Percentiles rank a stretch among this genome's conserved stretches.
phyloP scores from a whole-genome alignment of 345 rosid species.

The Moricandia arvensis region DNA sequence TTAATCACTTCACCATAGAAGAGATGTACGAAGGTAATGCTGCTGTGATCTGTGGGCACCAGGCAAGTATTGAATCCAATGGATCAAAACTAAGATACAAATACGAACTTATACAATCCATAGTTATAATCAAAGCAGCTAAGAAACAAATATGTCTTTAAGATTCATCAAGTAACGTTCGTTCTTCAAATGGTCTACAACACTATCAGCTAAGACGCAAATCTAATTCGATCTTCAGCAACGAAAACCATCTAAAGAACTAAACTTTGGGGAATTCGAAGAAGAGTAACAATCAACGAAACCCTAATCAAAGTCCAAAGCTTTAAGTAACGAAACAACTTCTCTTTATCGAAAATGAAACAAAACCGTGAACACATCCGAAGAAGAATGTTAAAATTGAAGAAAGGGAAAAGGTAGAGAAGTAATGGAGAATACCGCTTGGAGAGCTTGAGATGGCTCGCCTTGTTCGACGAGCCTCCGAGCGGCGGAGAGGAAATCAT shows the following conservation, averaged over 20 bases:
- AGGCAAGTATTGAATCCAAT: not conserved
- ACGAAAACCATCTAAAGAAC: not conserved
- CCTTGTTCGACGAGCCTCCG: constrained; percentile 74
- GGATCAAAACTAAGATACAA: not conserved
- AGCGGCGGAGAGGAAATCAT: constrained; percentile 65
- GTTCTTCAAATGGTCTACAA: not conserved
- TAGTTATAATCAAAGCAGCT: not conserved
- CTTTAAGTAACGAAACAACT: not conserved
- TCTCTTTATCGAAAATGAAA: not conserved
- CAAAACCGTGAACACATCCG: not conserved
- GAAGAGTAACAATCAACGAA: not conserved
- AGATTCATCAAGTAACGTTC: not conserved
- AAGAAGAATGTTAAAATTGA: not conserved
- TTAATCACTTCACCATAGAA: not conserved
- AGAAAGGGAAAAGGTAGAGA: not conserved
- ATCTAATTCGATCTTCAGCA: not conserved
- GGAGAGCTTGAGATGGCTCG: constrained; percentile 85
- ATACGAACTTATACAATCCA: not conserved
- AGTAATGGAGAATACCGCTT: constrained; percentile 49
- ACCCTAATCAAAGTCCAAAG: constrained; percentile 9
- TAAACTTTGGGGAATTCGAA: not conserved
- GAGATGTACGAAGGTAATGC: not conserved
- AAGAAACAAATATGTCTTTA: not conserved
- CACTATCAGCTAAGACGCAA: not conserved
- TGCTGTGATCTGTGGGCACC: not conserved